Base-by-base conservation (phyloP, 495 filamentous ascomycete species). In the Chaetomium fimeti region DNA sequence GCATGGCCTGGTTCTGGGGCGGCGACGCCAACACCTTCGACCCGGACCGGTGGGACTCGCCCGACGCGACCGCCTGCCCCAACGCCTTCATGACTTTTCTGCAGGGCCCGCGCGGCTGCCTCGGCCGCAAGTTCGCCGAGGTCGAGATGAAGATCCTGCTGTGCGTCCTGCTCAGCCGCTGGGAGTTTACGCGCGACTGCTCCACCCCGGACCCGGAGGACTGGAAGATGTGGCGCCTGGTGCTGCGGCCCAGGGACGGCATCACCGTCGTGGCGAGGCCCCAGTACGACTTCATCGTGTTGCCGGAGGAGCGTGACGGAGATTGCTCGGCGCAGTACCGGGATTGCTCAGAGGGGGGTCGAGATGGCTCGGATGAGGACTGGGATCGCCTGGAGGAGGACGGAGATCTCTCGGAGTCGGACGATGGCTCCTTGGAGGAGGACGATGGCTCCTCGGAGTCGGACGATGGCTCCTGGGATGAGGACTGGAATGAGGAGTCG, bases 161-260 rank as follows among this genome's bases (percentile, higher is more conserved):
- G 0, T 74, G 74, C 65, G 66, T 61, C 48, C 36, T 78, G 57
- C 66, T 78, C 36, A 74, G 71, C 67, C 68, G 69, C 68, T 78
- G 65, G 57, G 67, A 73, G 48, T 77, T 78, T 60, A 66, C 63
- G 65, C 72, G 72, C 8, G 78, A 83, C 57, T 65, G 66, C 40
- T 61, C 62, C 15, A 69, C 73, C 9, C 73, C 74, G 3, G 76
- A 84, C 63, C 82, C 80, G 9, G 82, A 83, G 71, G 70, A 78
- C 20, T 77, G 77, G 75, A 84, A 84, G 72, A 82, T 82, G 81
- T 84, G 81, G 82, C 71, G 81, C 7, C 63, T 83, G 29, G 81
- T 83, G 40, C 62, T 84, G 65, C 71, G 82, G 61, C 82, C 82
- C 3, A 78, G 76, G 70, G 76, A 81, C 61, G 82, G 82, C 9